Evolutionary conservation across 2,329 filamentous ascomycete species (phyloP).

Genomic region (Grosmannia serpens): DNA sequence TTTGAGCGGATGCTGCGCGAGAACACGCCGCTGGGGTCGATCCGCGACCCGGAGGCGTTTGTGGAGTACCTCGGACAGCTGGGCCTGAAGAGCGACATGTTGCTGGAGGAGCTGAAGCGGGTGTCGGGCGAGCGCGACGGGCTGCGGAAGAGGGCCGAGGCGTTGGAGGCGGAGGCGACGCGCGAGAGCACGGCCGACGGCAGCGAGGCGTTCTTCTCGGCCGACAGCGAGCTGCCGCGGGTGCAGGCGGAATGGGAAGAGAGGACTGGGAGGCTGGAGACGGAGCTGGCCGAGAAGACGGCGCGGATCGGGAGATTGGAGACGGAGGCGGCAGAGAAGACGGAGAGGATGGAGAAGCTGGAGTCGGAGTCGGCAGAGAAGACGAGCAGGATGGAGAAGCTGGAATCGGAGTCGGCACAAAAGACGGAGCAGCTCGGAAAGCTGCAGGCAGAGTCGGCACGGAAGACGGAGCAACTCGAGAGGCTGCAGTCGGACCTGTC

Average conservation of each 20-base stretch:
- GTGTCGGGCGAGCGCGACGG: slow-evolving; percentile 73
- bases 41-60: slow-evolving; percentile 71
- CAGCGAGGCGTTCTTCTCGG: slow-evolving; percentile 66
- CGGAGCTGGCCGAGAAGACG: slow-evolving; percentile 52
- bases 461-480: slow-evolving; percentile 32
- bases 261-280: slow-evolving; percentile 21
- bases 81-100: slow-evolving; percentile 79
- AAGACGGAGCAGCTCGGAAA: slow-evolving; percentile 36
- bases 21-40: slow-evolving; percentile 82
- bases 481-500: slow-evolving; percentile 20
- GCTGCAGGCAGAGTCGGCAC: slow-evolving; percentile 29
- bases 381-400: slow-evolving; percentile 27
- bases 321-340: slow-evolving; percentile 31
- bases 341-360: slow-evolving; percentile 57
- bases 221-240: slow-evolving; percentile 68
- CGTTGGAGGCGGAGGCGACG: slow-evolving; percentile 23
- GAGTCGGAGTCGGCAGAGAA: slow-evolving; percentile 32
- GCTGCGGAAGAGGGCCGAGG: slow-evolving; percentile 52
- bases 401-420: slow-evolving; percentile 20
- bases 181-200: slow-evolving; percentile 13
- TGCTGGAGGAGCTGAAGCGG: slow-evolving; percentile 84
- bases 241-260: not conserved
- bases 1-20: slow-evolving; percentile 89
- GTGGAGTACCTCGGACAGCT: slow-evolving; percentile 85
- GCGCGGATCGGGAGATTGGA: slow-evolving; percentile 26